Conservation (phyloP, 257 asterid species). For the Jaltomata sinuosa region DNA sequence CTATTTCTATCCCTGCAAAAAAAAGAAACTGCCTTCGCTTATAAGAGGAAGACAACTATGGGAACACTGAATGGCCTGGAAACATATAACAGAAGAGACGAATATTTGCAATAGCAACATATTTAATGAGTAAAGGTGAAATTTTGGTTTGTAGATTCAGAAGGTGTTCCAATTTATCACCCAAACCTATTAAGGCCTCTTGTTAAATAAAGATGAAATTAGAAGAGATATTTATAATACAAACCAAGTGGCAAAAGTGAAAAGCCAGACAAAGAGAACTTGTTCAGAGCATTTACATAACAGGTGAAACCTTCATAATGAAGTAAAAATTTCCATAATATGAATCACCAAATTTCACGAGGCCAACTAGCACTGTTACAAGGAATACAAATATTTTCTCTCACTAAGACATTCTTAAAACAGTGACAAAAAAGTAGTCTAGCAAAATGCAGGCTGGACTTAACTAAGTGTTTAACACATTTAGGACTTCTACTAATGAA, state of each 20-base stretch:
- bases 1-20: slow-evolving; percentile 87
- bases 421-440: not conserved
- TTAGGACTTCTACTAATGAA: not conserved
- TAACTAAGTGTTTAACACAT: not conserved
- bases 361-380: not conserved
- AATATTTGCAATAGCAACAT: not conserved
- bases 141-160: not conserved
- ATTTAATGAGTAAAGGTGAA: not conserved
- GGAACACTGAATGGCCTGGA: not conserved
- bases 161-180: not conserved
- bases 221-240: not conserved
- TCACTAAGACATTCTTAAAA: not conserved
- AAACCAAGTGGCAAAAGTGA: not conserved
- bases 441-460: not conserved
- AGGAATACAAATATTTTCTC: not conserved
- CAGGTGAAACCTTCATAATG: not conserved
- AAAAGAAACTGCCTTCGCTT: slow-evolving; percentile 54
- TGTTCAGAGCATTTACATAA: not conserved
- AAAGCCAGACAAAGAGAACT: not conserved
- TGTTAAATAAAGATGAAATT: not conserved
- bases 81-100: not conserved
- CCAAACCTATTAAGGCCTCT: not conserved
- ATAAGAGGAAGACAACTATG: slow-evolving; percentile 39
- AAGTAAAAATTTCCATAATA: not conserved
- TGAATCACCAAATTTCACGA: not conserved